Evolutionary conservation across 768 basidiomycete species (phyloP).

Genomic region (Lactifluus pinguis): DNA sequence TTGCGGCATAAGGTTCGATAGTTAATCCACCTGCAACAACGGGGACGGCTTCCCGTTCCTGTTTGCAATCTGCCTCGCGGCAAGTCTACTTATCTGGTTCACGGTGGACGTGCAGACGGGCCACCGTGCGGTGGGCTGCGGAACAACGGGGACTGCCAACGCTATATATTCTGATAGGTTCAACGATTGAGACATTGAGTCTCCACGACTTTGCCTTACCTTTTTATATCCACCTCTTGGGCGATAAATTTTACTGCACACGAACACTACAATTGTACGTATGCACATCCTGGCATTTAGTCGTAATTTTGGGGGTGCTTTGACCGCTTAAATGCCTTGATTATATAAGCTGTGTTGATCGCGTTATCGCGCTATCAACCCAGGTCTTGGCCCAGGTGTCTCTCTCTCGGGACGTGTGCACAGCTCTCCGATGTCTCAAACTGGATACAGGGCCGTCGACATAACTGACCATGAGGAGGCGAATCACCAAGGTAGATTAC

Average conservation of each 20-base stretch:
- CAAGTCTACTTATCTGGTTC: conserved; percentile 74
- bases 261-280: background rate
- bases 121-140: conserved; percentile 33
- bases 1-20: too few relatives aligned
- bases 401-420: too few relatives aligned
- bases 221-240: background rate
- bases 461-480: too few relatives aligned
- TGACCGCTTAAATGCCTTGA: too few relatives aligned
- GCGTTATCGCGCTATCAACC: too few relatives aligned
- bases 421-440: too few relatives aligned
- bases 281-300: too few relatives aligned
- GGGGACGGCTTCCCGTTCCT: conserved; percentile 84
- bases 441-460: too few relatives aligned
- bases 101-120: conserved; percentile 33
- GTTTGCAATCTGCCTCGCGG: conserved; percentile 57
- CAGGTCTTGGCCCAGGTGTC: too few relatives aligned
- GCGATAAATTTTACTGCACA: background rate
- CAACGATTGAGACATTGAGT: background rate
- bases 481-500: too few relatives aligned
- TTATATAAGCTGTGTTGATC: too few relatives aligned
- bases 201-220: background rate
- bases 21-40: conserved; percentile 37
- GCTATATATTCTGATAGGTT: background rate
- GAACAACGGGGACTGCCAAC: conserved; percentile 9
- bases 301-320: too few relatives aligned